phyloP scores from a whole-genome alignment of 345 rosid genomes.

The Rubroshorea leprosula region DNA sequence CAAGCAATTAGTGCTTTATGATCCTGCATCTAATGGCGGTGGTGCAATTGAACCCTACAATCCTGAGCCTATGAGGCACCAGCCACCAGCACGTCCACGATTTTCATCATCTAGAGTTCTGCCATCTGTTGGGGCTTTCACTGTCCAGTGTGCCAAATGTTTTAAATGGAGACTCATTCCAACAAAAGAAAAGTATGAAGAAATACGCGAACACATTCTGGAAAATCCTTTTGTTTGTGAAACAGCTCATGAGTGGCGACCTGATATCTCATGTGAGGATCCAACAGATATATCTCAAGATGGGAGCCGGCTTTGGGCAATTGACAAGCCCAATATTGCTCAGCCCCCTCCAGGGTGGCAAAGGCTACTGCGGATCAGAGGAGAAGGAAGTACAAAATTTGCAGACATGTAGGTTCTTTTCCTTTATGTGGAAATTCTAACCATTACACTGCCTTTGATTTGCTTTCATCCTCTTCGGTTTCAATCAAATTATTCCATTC shows the following conservation, averaged over 20 bases:
- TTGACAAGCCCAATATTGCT: constrained; percentile 85
- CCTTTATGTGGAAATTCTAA: no score
- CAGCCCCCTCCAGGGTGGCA: constrained; percentile 93
- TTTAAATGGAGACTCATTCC: constrained; percentile 96
- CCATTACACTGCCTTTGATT: neutral
- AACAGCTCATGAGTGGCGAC: constrained; percentile 74
- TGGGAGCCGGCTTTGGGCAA: constrained; percentile 89
- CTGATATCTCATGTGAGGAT: constrained; percentile 66
- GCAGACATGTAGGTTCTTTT: constrained; percentile 98
- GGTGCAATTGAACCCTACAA: constrained; percentile 26
- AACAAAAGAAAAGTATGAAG: constrained; percentile 82
- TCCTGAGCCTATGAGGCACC: constrained; percentile 23
- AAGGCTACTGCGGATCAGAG: constrained; percentile 65
- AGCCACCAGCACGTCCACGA: constrained; percentile 19
- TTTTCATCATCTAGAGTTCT: constrained; percentile 27
- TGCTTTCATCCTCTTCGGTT: no score
- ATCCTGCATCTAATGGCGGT: constrained; percentile 34
- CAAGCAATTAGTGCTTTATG: constrained; percentile 64
- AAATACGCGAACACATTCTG: constrained; percentile 77
- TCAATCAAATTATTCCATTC: neutral
- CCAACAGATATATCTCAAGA: constrained; percentile 87
- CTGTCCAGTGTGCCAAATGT: constrained; percentile 85
- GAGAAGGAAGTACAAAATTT: constrained; percentile 81
- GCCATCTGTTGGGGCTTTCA: constrained; percentile 82
- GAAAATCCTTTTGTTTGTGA: constrained; percentile 69